A percentile compares a stretch with the other conserved stretches of the same genome.
phyloP scores from a whole-genome alignment of 2,329 filamentous ascomycete genomes.

The Gaeumannomyces sp. region DNA sequence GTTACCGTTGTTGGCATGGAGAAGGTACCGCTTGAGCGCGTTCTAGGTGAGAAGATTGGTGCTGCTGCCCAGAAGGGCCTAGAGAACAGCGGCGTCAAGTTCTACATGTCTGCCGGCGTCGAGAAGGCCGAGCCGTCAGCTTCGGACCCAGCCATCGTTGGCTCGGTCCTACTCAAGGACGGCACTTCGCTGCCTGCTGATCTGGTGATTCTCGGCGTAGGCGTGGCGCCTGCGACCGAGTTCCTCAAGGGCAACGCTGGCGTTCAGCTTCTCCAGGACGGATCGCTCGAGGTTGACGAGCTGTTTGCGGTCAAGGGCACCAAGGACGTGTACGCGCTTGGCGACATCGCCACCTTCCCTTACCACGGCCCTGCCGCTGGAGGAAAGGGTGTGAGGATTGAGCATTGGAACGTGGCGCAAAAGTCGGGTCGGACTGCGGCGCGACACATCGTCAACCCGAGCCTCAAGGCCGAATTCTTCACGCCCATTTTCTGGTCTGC shows the following conservation, averaged over 20 bases:
- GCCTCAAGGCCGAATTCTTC: constrained; percentile 60
- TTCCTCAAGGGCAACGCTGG: constrained; percentile 69
- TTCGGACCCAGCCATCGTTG: constrained; percentile 65
- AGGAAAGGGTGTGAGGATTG: constrained; percentile 71
- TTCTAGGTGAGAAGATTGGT: constrained; percentile 79
- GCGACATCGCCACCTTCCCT: constrained; percentile 91
- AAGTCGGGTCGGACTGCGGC: constrained; percentile 81
- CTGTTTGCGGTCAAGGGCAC: constrained; percentile 70
- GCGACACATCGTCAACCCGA: constrained; percentile 63
- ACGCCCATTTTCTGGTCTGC: constrained; percentile 98
- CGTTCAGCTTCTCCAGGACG: constrained; percentile 70
- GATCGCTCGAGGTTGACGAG: constrained; percentile 77
- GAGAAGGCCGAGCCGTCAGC: constrained; percentile 72
- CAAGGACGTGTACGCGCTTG: constrained; percentile 83
- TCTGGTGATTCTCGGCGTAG: constrained; percentile 84
- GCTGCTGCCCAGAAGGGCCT: constrained; percentile 71
- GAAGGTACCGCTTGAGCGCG: constrained; percentile 71
- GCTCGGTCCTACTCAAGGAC: constrained; percentile 75
- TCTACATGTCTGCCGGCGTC: constrained; percentile 74
- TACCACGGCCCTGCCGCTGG: constrained; percentile 85
- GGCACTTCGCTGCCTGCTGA: constrained; percentile 81
- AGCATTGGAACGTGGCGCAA: constrained; percentile 98
- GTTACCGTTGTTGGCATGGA: constrained; percentile 90
- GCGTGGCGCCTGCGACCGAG: constrained; percentile 78
- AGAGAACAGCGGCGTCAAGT: constrained; percentile 84